A percentile compares a stretch with the other conserved stretches of the same genome.
Evolutionary conservation across 495 filamentous ascomycete genomes (phyloP).

Genomic region (Trichoderma virens): DNA sequence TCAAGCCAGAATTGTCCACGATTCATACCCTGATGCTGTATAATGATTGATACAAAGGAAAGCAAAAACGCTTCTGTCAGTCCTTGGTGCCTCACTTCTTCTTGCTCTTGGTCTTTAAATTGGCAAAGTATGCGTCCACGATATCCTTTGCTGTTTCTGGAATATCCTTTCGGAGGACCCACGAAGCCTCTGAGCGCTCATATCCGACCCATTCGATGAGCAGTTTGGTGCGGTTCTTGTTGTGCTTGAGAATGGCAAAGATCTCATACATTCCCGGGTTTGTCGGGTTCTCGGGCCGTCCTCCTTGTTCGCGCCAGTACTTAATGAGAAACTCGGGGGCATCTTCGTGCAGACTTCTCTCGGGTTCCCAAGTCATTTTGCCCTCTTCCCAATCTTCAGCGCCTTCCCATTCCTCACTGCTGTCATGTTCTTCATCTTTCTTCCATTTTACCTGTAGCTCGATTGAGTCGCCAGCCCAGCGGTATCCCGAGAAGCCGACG

Average conservation of each 20-base stretch:
- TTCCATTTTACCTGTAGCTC: no score
- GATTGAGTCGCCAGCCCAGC: no score
- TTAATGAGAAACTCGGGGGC: background rate
- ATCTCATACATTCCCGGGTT: slow-evolving; percentile 8
- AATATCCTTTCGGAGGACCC: background rate
- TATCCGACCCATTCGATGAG: slow-evolving; percentile 5
- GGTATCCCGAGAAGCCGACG: no score
- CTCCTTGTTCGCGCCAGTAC: slow-evolving; percentile 5
- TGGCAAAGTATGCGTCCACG: slow-evolving; percentile 5
- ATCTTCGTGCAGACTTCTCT: slow-evolving; percentile 5
- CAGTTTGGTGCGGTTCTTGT: background rate
- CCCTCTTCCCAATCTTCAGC: background rate
- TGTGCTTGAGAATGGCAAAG: slow-evolving; percentile 10
- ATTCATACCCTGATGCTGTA: no score
- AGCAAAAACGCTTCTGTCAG: no score
- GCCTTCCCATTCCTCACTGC: background rate
- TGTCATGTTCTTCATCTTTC: background rate
- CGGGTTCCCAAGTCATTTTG: slow-evolving; percentile 9
- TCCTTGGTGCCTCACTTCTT: background rate
- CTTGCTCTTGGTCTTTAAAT: background rate
- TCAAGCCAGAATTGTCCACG: no score
- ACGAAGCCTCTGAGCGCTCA: background rate
- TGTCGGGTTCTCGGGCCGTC: background rate
- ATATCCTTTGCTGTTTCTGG: slow-evolving; percentile 3
- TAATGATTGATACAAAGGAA: no score